Conservation (phyloP, 2,329 filamentous ascomycete species). For the Exophiala sp. region DNA sequence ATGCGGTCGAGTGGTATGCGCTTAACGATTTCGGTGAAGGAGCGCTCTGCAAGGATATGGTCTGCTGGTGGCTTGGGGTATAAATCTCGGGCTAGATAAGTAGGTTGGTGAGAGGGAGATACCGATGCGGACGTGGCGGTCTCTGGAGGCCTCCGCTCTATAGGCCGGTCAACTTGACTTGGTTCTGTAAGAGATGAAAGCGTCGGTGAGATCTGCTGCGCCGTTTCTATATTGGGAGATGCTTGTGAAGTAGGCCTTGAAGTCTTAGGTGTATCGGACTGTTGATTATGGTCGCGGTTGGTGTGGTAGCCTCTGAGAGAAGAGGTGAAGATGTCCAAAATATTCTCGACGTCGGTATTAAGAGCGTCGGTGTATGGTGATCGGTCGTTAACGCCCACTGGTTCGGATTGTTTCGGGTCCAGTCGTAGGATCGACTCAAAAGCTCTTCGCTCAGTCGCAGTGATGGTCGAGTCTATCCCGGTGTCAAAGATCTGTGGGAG, state of each 20-base stretch:
- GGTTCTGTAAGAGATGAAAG: too few relatives aligned
- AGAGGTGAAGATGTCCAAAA: slow-evolving; percentile 15
- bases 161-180: too few relatives aligned
- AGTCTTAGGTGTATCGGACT: too few relatives aligned
- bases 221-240: too few relatives aligned
- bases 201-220: too few relatives aligned
- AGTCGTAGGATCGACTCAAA: slow-evolving; percentile 24
- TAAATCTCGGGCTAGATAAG: background rate
- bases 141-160: too few relatives aligned
- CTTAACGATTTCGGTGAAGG: background rate
- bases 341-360: slow-evolving; percentile 18
- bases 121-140: too few relatives aligned
- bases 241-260: too few relatives aligned
- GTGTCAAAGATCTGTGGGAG: background rate
- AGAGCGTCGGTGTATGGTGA: slow-evolving; percentile 1
- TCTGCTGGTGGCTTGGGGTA: background rate
- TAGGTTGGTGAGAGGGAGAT: background rate
- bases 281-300: background rate
- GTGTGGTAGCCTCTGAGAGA: slow-evolving; percentile 6
- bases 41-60: background rate
- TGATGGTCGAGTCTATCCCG: slow-evolving; percentile 20
- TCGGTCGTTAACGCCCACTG: background rate
- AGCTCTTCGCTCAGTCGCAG: slow-evolving; percentile 19
- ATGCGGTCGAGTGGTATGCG: background rate
- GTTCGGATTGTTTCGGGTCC: slow-evolving; percentile 9